Evolutionary conservation across 805 yeast genomes (phyloP).

Genomic region (Teunomyces pallodes): DNA sequence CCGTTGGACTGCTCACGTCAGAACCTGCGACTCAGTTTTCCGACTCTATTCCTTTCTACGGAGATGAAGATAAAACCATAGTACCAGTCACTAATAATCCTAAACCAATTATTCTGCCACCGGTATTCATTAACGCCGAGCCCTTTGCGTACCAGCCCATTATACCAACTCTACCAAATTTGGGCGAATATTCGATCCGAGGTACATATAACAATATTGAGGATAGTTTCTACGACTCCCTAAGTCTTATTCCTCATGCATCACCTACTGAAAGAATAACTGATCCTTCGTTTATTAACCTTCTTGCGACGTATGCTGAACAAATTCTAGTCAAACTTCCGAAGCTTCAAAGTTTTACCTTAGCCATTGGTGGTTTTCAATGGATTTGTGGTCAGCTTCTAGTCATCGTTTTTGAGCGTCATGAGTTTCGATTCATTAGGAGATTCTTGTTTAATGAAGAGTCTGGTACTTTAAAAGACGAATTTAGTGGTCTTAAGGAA

Average conservation of each 20-base stretch:
- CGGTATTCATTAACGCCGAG: neutral
- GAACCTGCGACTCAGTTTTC: neutral
- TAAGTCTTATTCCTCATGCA: neutral
- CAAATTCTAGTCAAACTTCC: constrained; percentile 3
- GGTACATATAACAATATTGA: constrained; percentile 1
- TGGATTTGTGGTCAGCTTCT: constrained; percentile 6
- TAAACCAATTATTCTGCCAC: neutral
- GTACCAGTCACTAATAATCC: neutral
- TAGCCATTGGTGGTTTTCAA: constrained; percentile 4
- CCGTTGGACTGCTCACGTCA: neutral
- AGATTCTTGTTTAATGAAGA: neutral
- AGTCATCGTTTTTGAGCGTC: neutral
- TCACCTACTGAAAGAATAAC: neutral
- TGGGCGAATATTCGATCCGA: neutral
- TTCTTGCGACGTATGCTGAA: constrained; percentile 1
- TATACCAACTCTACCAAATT: neutral
- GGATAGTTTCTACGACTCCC: neutral
- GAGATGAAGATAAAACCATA: neutral
- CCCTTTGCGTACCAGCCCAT: neutral
- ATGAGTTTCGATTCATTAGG: neutral
- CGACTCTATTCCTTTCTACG: neutral
- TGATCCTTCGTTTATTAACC: neutral
- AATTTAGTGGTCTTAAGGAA: neutral
- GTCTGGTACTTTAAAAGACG: neutral
- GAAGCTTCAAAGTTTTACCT: constrained; percentile 1